These are phyloP conservation scores for Narthecium ossifragum DNA, from an alignment of 106 monocot genomes.

Conservation along the genomic window DNA sequence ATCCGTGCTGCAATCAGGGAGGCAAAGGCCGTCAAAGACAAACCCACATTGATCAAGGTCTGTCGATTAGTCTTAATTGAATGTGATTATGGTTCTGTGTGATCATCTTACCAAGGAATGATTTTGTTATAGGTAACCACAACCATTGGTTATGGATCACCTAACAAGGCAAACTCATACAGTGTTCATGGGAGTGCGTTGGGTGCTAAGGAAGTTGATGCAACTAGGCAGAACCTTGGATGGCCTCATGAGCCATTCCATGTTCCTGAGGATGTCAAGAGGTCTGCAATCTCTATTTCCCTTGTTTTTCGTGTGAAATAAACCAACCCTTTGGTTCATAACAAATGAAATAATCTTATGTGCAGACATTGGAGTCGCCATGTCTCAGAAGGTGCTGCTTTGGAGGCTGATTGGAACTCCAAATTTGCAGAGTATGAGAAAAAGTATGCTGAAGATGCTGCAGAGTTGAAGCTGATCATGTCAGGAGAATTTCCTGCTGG, in stretches of 20 bases:
- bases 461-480: conserved; percentile 49
- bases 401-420: conserved; percentile 72
- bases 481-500: conserved; percentile 64
- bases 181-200: conserved; percentile 82
- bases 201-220: conserved; percentile 95
- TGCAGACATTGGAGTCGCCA: conserved; percentile 78
- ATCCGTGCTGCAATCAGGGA: conserved; percentile 65
- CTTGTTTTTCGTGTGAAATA: not conserved
- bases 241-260: conserved; percentile 78
- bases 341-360: not conserved
- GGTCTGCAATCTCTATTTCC: conserved; percentile 26
- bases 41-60: conserved; percentile 72
- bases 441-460: conserved; percentile 65
- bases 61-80: not conserved
- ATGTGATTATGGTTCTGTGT: not conserved
- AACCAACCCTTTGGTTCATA: no score
- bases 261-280: conserved; percentile 90
- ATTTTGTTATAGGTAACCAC: conserved; percentile 54
- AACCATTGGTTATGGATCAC: conserved; percentile 77
- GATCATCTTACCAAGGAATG: not conserved
- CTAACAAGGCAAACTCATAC: conserved; percentile 74
- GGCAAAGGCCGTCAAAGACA: conserved; percentile 65
- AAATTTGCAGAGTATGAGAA: conserved; percentile 75
- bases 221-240: conserved; percentile 81
- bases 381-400: conserved; percentile 40